These are phyloP conservation scores for Populus tomentosa DNA, from an alignment of 441 rosid species.

Conservation along the genomic window DNA sequence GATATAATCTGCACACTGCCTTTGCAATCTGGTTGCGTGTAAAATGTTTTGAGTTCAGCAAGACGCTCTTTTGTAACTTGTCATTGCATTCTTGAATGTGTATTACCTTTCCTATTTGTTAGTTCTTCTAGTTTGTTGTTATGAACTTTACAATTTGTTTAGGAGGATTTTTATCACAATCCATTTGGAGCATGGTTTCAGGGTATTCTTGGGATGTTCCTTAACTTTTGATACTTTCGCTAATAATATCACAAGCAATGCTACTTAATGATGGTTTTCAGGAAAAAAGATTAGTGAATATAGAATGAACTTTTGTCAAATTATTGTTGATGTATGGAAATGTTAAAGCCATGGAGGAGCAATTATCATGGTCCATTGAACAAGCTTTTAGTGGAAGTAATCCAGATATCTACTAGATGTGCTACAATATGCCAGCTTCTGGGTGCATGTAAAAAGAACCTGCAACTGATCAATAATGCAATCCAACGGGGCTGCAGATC, in stretches of 20 bases:
- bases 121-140: not conserved
- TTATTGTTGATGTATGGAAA: not conserved
- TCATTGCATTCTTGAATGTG: too few species aligned
- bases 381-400: not conserved
- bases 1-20: not conserved
- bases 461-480: too few species aligned
- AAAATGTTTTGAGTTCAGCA: not conserved
- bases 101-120: not conserved
- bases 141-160: not conserved
- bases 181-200: not conserved
- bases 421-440: not conserved
- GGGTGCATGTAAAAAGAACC: not conserved
- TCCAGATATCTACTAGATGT: not conserved
- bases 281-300: not conserved
- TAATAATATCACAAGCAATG: not conserved
- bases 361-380: not conserved
- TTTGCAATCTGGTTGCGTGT: not conserved
- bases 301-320: not conserved
- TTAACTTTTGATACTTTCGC: not conserved
- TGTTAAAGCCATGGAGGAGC: not conserved
- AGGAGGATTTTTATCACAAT: not conserved
- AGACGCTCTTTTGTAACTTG: not conserved
- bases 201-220: not conserved
- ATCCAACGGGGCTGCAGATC: not conserved
- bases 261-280: not conserved